Conservation (phyloP, 805 yeast species). For the Schizosaccharomyces lindneri region DNA sequence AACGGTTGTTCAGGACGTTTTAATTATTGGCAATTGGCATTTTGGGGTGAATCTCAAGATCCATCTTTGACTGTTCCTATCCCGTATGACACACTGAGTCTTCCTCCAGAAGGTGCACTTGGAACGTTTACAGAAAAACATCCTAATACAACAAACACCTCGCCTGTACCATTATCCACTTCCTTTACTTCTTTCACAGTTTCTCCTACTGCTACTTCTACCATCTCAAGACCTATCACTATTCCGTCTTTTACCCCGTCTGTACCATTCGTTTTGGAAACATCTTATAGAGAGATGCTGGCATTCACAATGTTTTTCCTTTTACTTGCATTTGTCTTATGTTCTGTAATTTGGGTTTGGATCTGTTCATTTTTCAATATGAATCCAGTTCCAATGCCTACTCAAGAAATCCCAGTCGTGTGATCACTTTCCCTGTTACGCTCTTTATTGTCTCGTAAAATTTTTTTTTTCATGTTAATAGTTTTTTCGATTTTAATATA, state of each 20-base stretch:
- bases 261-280: not conserved
- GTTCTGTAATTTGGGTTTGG: too few species aligned
- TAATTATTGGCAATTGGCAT: constrained; percentile 45
- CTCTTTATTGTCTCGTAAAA: too few species aligned
- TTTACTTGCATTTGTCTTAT: too few species aligned
- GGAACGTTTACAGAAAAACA: not conserved
- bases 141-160: not conserved
- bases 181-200: not conserved
- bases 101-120: not conserved
- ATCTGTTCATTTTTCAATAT: too few species aligned
- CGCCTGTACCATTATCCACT: not conserved
- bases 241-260: not conserved
- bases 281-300: too few species aligned
- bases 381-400: too few species aligned
- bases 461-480: too few species aligned
- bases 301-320: too few species aligned
- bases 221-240: not conserved
- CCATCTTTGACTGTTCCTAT: not conserved
- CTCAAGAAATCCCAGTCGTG: too few species aligned
- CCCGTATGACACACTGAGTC: not conserved
- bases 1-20: constrained; percentile 15
- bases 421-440: too few species aligned
- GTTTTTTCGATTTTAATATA: too few species aligned
- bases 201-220: not conserved
- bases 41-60: constrained; percentile 41